Conservation (phyloP, 179 eudicot species). For the Silene noctiflora region DNA sequence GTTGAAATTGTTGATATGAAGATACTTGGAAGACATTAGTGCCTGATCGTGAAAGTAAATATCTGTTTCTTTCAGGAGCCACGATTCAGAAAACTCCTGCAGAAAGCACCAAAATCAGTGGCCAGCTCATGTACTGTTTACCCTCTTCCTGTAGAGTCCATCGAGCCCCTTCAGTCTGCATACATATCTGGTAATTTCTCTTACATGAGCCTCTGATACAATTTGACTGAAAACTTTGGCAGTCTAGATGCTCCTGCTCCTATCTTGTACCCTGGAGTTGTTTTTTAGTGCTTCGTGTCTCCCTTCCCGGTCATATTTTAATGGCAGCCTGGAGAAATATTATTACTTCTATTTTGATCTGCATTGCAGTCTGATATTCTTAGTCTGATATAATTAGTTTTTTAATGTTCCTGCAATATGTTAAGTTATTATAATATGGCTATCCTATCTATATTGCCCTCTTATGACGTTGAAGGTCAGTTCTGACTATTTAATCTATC, state of each 20-base stretch:
- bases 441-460: not conserved
- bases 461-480: not conserved
- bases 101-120: constrained; percentile 51
- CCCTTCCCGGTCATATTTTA: not conserved
- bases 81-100: constrained; percentile 57
- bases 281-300: not conserved
- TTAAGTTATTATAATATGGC: too few relatives aligned
- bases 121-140: constrained; percentile 44
- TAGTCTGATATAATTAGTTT: not conserved
- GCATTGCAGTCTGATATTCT: not conserved
- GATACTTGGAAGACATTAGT: not conserved
- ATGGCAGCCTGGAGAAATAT: not conserved
- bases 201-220: not conserved
- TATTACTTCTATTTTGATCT: not conserved
- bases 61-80: constrained; percentile 47
- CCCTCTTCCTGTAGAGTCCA: constrained; percentile 57
- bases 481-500: not conserved
- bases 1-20: not conserved
- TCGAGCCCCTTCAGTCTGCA: constrained; percentile 50
- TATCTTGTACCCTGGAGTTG: not conserved
- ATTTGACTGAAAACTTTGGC: not conserved
- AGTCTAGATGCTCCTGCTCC: not conserved
- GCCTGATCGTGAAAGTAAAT: not conserved
- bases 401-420: not conserved
- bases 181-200: constrained; percentile 55